Evolutionary conservation across 164 flowering plant genomes (phyloP).

Genomic region (Warburgia ugandensis): DNA sequence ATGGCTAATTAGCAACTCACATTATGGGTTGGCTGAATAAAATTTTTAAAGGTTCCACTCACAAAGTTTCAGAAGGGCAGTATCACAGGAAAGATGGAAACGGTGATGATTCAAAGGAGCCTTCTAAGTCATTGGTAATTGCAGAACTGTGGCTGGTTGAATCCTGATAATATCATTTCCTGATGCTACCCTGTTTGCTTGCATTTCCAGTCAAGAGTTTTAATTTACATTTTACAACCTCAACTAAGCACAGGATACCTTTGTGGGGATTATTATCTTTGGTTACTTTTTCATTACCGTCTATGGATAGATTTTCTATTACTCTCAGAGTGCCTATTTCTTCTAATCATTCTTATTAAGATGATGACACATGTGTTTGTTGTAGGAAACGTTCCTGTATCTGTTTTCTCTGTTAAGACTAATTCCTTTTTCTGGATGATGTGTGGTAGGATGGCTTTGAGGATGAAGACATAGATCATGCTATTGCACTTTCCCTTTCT

Average conservation of each 20-base stretch:
- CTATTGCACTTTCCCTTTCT: conserved; percentile 76
- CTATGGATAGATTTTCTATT: too few species aligned
- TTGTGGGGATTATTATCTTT: too few species aligned
- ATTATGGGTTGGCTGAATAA: conserved; percentile 83
- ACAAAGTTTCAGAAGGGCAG: conserved; percentile 14
- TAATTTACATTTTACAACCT: too few species aligned
- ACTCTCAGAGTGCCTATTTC: too few species aligned
- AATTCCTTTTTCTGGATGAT: conserved; percentile 11
- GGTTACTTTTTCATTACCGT: too few species aligned
- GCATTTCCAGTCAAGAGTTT: too few species aligned
- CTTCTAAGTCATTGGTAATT: conserved; percentile 45
- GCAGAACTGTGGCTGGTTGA: too few species aligned
- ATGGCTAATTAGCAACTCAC: conserved; percentile 30
- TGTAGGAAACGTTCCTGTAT: neutral
- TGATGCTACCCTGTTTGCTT: neutral
- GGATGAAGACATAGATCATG: conserved; percentile 69
- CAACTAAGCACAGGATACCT: too few species aligned
- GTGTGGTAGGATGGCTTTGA: conserved; percentile 72
- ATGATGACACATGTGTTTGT: too few species aligned
- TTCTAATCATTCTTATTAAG: too few species aligned
- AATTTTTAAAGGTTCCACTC: conserved; percentile 26
- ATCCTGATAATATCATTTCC: neutral
- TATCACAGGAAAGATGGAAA: conserved; percentile 48
- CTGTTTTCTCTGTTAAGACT: neutral
- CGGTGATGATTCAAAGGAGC: conserved; percentile 34